Base-by-base conservation (phyloP, 169 alveolate species). In the Plasmodium vinckei region DNA sequence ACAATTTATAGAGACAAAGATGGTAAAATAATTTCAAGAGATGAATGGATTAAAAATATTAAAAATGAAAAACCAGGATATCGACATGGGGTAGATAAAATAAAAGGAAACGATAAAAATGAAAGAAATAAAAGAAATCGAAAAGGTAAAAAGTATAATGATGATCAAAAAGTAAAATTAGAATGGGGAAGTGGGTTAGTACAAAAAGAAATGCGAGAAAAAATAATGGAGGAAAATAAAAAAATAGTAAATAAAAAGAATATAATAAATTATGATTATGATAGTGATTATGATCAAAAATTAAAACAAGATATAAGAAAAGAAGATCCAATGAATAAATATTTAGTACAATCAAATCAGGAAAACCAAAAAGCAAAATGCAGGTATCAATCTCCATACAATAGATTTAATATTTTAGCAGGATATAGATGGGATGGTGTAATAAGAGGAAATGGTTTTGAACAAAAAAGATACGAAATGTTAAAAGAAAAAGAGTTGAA, bases 371-470 rank as follows among this genome's bases (percentile, higher is more conserved):
- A 89, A 61, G 97, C 97, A 7, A 96, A 89, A 77, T 98, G 98
- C 54, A 92, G 96, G 68, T 97, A 95, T 68, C 92, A 95, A 19
- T 93, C 95, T 5, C 94, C 96, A 9, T 95, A 95, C 39, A 97
- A 97, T 89, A 92, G 99, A 71, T 97, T 97, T 92, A 94, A 92
- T 72, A 98, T 98, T 63, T 90, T 92, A 25, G 97, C 99, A 25
- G 99, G 99, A 5, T 96, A 97, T 92, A 72, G 98, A 44, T 98
- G 99, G 99, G 99, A 98, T 88, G 99, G 99, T 23, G 97, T 97
- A 19, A 97, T 97, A 70, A 87, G 99, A 49, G 97, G 98, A 39
- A 97, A 97, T 92, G 99, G 98, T 0, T 97, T 92, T 91, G 99
- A 98, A 87, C 94, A 94, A 60, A 94, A 95, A 23, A 88, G 96